Base-by-base conservation (phyloP, 169 alveolate genomes). In the Pseudocohnilembus persalinus region DNA sequence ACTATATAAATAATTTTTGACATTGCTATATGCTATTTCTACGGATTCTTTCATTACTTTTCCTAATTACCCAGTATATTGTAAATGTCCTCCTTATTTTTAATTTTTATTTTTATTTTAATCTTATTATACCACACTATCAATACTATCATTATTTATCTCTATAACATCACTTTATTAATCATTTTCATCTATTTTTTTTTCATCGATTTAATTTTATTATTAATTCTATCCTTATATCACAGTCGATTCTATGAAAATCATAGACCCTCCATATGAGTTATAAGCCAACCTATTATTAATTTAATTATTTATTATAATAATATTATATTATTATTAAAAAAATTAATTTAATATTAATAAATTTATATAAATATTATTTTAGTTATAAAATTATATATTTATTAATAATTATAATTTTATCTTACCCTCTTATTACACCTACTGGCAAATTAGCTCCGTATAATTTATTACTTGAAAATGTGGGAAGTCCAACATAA, bases 41-140 rank as follows among this genome's bases (percentile, higher is more conserved):
- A 91, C 95, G 30, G 92, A 84, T 73, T 91, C 95, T 65, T 91
- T 88, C 95, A 91, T 91, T 25, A 91, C 93, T 83, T 91, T 92
- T 28, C 95, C 95, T 31, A 91, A 82, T 79, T 85, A 88, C 27
- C 95, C 95, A 49, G 95, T 91, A 32, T 73, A 34, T 29, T 73
- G 76, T 27, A 82, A 33, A 73, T 34, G 49, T 20, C 93, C 95
- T 26, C 74, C 87, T 1, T 93, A 92, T n/a, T 90, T 90, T 82
- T 4, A 49, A 49, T 49, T 49, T 11, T 49, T 49, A 20, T 49
- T 49, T 11, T 49, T 49, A 49, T 49, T 49, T 49, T 49, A 49
- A 49, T 49, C 20, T 4, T 49, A 11, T 49, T 11, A 49, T 11
- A 11, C 20, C 20, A 49, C 20, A 49, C n/a, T n/a, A n/a, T n/a